Evolutionary conservation across 2,329 filamentous ascomycete species (phyloP).

Genomic region (Xylaria sp.): DNA sequence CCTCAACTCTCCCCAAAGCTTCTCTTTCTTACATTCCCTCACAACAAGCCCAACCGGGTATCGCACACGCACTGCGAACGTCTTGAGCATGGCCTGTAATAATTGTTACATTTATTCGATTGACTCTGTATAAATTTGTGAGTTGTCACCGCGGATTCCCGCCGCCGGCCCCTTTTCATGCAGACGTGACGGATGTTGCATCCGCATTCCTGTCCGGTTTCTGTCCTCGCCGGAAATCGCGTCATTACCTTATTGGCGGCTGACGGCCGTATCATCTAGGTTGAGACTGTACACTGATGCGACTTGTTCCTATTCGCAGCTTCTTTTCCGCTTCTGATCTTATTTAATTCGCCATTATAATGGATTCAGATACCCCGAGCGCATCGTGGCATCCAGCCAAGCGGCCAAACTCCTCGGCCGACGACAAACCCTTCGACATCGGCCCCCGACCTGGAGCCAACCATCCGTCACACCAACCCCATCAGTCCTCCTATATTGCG

Average conservation of each 20-base stretch:
- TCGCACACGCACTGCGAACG: conserved; percentile 23
- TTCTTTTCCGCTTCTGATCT: conserved; percentile 41
- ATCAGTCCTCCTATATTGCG: conserved; percentile 25
- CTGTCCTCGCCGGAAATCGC: conserved; percentile 28
- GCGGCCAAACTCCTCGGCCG: conserved; percentile 56
- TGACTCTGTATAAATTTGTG: conserved; percentile 47
- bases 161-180: conserved; percentile 22
- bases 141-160: conserved; percentile 34
- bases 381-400: conserved; percentile 63
- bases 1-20: conserved; percentile 30
- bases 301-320: conserved; percentile 37
- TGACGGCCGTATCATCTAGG: conserved; percentile 32
- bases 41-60: conserved; percentile 18
- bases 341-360: conserved; percentile 49
- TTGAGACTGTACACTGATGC: conserved; percentile 34
- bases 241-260: background rate
- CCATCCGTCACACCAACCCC: conserved; percentile 4
- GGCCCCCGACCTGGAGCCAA: conserved; percentile 23
- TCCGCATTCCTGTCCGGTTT: background rate
- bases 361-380: conserved; percentile 56
- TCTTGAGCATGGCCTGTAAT: conserved; percentile 45
- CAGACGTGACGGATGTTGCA: conserved; percentile 6
- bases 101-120: conserved; percentile 36
- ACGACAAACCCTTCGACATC: conserved; percentile 34
- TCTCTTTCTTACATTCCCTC: conserved; percentile 13